Base-by-base conservation (phyloP, 441 rosid species). In the Arabidopsis hybrid region DNA sequence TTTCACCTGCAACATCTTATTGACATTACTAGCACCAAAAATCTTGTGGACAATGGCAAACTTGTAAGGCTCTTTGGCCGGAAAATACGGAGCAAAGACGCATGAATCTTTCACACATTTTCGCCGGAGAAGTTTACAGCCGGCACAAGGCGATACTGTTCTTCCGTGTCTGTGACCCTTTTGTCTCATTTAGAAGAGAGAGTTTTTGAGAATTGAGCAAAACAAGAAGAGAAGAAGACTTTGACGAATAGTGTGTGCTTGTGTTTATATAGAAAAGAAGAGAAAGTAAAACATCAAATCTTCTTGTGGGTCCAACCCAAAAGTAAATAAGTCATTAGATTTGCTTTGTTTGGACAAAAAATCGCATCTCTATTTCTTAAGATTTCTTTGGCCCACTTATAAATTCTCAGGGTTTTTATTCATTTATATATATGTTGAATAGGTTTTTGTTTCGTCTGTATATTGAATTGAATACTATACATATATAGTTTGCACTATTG, bases 11-110 rank as follows among this genome's bases (percentile, higher is more conserved):
- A 93, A 64, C 93, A 91, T 86, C 81, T 89, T 93, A 86, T 82
- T 93, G 77, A 93, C 97, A 76, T 91, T 93, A 86, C 98, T 91
- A 7, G 98, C 98, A 43, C 98, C 98, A 65, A 91, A 93, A 13
- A 91, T 90, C 84, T 85, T 93, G 66, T 92, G 97, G 4, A 90
- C 97, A 62, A 83, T 87, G n/a, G 96, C 94, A 73, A 92, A 92
- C 66, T 90, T 92, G 56, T 87, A 90, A 21, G 98, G 93, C 75
- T 93, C 91, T 63, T 88, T 89, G 10, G 95, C 91, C 0, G 97
- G 98, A 74, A 92, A 93, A 69, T 93, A 88, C 8, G 98, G 97
- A 58, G 98, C 91, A 72, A 93, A 93, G 43, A 91, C 83, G 51
- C 98, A 93, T 21, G 26, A 21, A 65, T 88, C 95, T 50, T 74